Base-by-base conservation (phyloP, 2,329 filamentous ascomycete species). In the Dactylellina parvicollis region DNA sequence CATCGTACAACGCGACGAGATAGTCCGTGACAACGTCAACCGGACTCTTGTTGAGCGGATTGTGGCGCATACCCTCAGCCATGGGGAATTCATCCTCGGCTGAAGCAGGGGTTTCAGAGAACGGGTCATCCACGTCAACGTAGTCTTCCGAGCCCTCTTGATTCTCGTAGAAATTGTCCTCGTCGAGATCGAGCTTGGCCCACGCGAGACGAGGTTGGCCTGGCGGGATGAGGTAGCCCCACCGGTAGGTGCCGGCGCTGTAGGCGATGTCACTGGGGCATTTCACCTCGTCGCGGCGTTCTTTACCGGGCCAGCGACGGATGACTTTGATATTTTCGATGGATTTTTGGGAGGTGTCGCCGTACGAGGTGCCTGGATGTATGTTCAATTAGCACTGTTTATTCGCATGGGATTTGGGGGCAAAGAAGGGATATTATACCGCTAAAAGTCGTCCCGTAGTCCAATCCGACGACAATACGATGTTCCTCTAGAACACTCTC, bases 11-110 rank as follows among this genome's bases (percentile, higher is more conserved):
- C 18, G 81, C 83, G 5, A 80, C 82, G 7, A 85, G 81, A 75
- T 83, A 87, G 75, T 84, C 84, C 8, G 82, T 82, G 36, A 83
- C 82, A n/a, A 83, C 75, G 50, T 77, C 76, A 4, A 78, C 76
- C 2, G 77, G 76, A 26, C 73, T 76, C 38, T 77, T 78, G 24
- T 73, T 73, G 28, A 73, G 16, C 2, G 69, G 69, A 26, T 73
- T 73, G 49, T 61, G 24, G 20, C 69, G 38, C 69, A 73, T 73
- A 1, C 60, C 55, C 28, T 73, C 60, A 7, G 69, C 69, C 69
- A 65, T 66, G 7, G 56, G 60, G 18, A 69, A 62, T 20, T 69
- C 70, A 49, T 74, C 64, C 7, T 57, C 66, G n/a, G 38, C n/a
- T 2, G 20, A 24, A 14, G 38, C 30, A 10, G 69, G 32, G 1